These are phyloP conservation scores for Nematocida displodere DNA, from an alignment of 371 early-diverging fungal genomes.

Conservation along the genomic window DNA sequence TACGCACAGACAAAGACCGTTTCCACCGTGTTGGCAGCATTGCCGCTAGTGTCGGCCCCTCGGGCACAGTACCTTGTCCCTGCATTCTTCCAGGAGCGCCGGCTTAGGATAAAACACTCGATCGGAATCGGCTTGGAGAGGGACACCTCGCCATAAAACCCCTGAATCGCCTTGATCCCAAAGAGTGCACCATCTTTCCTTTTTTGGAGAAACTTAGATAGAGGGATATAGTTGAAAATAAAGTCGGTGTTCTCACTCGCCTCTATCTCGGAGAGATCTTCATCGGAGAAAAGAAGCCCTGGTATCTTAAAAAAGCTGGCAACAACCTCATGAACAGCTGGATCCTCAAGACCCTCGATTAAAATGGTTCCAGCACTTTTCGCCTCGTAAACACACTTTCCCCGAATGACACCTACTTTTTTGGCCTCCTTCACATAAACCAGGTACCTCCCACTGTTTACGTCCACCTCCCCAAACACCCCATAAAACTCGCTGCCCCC, in stretches of 20 bases:
- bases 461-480: conserved; percentile 42
- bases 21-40: conserved; percentile 94
- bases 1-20: conserved; percentile 67
- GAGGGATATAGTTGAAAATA: conserved; percentile 60
- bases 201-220: conserved; percentile 48
- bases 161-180: conserved; percentile 59
- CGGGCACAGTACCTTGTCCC: conserved; percentile 88
- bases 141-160: conserved; percentile 53
- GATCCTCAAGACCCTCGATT: conserved; percentile 4
- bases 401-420: conserved; percentile 39
- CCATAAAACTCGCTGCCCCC: conserved; percentile 22
- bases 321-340: conserved; percentile 3
- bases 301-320: conserved; percentile 49
- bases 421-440: conserved; percentile 50
- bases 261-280: not conserved
- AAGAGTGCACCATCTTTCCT: not conserved
- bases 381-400: conserved; percentile 57
- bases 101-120: conserved; percentile 69
- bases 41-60: conserved; percentile 87
- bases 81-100: conserved; percentile 82
- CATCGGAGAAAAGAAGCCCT: conserved; percentile 48
- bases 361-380: conserved; percentile 16
- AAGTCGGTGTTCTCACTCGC: conserved; percentile 56
- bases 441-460: conserved; percentile 50
- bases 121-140: conserved; percentile 9